phyloP scores from a whole-genome alignment of 2,329 filamentous ascomycete species.

The Sporothrix sp. region DNA sequence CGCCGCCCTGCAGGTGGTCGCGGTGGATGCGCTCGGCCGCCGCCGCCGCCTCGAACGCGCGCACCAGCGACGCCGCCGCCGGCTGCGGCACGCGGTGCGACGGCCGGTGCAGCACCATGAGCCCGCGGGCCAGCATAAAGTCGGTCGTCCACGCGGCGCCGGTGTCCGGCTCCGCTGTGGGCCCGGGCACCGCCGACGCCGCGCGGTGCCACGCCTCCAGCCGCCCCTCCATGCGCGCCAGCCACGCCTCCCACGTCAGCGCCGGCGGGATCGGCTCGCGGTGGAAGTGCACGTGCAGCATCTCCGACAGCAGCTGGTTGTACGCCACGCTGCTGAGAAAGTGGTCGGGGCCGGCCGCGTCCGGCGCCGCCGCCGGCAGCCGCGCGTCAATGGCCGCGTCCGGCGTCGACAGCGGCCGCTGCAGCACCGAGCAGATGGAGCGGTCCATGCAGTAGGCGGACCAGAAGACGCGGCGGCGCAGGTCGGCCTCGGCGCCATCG shows the following conservation, averaged over 20 bases:
- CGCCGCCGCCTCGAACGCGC: slow-evolving; percentile 15
- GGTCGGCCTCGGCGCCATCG: neutral
- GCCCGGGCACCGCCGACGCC: neutral
- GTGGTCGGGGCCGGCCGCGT: neutral
- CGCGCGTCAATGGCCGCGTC: slow-evolving; percentile 12
- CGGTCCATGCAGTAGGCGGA: slow-evolving; percentile 17
- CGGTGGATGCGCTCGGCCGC: slow-evolving; percentile 15
- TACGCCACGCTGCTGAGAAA: slow-evolving; percentile 12
- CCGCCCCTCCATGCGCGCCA: slow-evolving; percentile 12
- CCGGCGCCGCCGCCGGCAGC: neutral
- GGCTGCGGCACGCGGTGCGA: slow-evolving; percentile 15
- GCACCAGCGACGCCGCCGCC: slow-evolving; percentile 8
- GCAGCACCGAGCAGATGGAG: slow-evolving; percentile 15
- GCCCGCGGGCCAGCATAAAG: slow-evolving; percentile 8
- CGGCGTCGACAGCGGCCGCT: slow-evolving; percentile 14
- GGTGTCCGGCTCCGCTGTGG: too few relatives aligned
- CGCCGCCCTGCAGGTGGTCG: slow-evolving; percentile 11
- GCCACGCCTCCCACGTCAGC: slow-evolving; percentile 14
- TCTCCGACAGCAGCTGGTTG: slow-evolving; percentile 13
- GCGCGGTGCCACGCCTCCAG: slow-evolving; percentile 10
- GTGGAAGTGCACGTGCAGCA: slow-evolving; percentile 16
- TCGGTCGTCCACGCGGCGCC: too few relatives aligned
- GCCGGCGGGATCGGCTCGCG: slow-evolving; percentile 11
- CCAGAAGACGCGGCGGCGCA: slow-evolving; percentile 16
- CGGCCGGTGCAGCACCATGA: slow-evolving; percentile 15